phyloP scores from a whole-genome alignment of 2,329 filamentous ascomycete species.

The Ophiosphaerella narmari region DNA sequence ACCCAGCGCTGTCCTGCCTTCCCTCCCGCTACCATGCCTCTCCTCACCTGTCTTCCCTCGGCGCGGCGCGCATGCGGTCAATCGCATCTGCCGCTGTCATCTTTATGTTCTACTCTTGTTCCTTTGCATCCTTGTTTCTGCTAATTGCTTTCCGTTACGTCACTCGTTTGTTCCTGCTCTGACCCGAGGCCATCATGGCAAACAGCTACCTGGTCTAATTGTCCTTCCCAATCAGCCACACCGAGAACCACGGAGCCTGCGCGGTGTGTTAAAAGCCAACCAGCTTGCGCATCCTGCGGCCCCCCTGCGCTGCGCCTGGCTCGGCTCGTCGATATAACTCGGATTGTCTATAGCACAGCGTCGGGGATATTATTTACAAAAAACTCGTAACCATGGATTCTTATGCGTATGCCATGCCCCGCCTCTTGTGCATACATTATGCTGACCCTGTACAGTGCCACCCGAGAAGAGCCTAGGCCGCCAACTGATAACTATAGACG shows the following conservation, averaged over 20 bases:
- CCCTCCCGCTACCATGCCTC: constrained; percentile 29
- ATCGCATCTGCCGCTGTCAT: constrained; percentile 35
- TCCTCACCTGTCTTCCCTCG: constrained; percentile 40
- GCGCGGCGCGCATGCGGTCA: constrained; percentile 36
- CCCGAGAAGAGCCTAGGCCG: constrained; percentile 62
- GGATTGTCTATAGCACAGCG: neutral
- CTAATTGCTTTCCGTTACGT: constrained; percentile 36
- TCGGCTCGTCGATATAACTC: constrained; percentile 1
- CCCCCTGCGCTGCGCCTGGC: constrained; percentile 14
- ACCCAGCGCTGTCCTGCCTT: constrained; percentile 35
- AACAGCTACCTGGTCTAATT: constrained; percentile 45
- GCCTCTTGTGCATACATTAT: neutral
- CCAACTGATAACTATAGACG: constrained; percentile 54
- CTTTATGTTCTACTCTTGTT: constrained; percentile 32
- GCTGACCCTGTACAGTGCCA: constrained; percentile 25
- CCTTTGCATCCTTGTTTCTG: constrained; percentile 26
- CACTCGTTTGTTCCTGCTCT: constrained; percentile 45
- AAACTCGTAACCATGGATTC: constrained; percentile 40
- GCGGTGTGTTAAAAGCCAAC: constrained; percentile 23
- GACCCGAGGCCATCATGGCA: constrained; percentile 49
- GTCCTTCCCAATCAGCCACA: constrained; percentile 25
- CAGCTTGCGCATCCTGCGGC: constrained; percentile 13
- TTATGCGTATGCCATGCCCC: constrained; percentile 37
- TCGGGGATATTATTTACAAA: neutral
- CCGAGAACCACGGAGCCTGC: constrained; percentile 9